Percentiles rank a stretch among this genome's conserved stretches.
phyloP scores from a whole-genome alignment of 75 land plant genomes.

The Ceratopteris richardii region DNA sequence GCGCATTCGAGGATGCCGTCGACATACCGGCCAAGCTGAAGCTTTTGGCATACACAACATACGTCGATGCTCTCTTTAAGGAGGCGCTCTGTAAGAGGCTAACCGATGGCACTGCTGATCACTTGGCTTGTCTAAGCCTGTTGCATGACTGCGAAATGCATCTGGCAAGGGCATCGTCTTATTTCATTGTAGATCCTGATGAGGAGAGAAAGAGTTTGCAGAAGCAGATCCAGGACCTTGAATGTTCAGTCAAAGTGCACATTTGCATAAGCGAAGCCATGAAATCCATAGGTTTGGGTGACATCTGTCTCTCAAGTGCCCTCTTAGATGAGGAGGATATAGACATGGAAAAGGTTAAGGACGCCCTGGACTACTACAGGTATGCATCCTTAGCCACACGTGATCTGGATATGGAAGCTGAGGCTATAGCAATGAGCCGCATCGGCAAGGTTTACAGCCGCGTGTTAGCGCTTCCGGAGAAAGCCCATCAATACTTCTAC shows the following conservation, averaged over 20 bases:
- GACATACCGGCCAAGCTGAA: not conserved
- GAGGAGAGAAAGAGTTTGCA: not conserved
- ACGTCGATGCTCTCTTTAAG: conserved; percentile 2
- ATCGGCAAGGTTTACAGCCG: conserved; percentile 7
- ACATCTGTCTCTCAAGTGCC: not conserved
- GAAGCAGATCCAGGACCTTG: not conserved
- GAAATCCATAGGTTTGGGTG: conserved; percentile 2
- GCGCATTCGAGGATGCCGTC: not conserved
- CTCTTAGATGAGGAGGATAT: conserved; percentile 2
- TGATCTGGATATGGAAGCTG: conserved; percentile 8
- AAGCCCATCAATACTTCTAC: conserved; percentile 4
- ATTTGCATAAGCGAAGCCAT: conserved; percentile 1
- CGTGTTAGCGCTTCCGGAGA: not conserved
- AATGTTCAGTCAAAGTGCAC: not conserved
- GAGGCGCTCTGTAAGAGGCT: not conserved
- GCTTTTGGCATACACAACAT: not conserved
- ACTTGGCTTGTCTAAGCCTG: not conserved
- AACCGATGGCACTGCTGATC: not conserved
- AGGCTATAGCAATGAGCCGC: conserved; percentile 7
- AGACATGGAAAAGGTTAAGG: conserved; percentile 7
- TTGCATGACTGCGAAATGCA: not conserved
- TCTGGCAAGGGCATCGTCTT: not conserved
- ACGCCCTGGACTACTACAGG: conserved; percentile 10
- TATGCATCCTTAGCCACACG: not conserved
- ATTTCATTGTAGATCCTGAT: not conserved